Conservation (phyloP, 257 asterid species). For the Ophiorrhiza pumila region DNA sequence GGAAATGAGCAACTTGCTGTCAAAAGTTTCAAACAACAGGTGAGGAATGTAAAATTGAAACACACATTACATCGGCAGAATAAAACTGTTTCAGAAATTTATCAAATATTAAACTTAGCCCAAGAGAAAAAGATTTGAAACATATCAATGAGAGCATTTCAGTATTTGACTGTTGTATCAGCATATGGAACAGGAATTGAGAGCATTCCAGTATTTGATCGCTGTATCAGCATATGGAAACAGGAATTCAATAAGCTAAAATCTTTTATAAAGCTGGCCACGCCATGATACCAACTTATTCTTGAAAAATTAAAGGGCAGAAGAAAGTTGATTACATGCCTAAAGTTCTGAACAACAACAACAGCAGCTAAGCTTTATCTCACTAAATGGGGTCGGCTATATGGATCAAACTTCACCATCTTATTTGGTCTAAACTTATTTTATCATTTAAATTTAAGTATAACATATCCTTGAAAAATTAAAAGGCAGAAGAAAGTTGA, state of each 20-base stretch:
- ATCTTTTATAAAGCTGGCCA: not conserved
- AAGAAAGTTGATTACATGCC: not conserved
- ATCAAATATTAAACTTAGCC: not conserved
- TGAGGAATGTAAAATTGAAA: not conserved
- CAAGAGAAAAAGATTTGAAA: not conserved
- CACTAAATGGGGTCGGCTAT: too few species aligned
- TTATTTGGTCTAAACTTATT: too few species aligned
- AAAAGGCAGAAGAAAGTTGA: not conserved
- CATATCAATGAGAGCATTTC: not conserved
- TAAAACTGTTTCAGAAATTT: not conserved
- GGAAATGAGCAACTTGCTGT: not conserved
- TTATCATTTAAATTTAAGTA: too few species aligned
- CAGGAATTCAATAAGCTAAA: not conserved
- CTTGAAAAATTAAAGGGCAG: not conserved
- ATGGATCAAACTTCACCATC: too few species aligned
- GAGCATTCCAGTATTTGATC: not conserved
- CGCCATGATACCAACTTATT: not conserved
- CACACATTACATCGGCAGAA: not conserved
- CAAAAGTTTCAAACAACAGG: constrained; percentile 3
- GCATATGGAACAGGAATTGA: not conserved
- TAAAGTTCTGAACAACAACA: not conserved
- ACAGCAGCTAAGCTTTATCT: too few species aligned
- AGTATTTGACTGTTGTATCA: not conserved
- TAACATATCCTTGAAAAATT: not conserved
- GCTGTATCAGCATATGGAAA: not conserved